phyloP scores from a whole-genome alignment of 352 stramenopile species.

The Phytophthora sp. region DNA sequence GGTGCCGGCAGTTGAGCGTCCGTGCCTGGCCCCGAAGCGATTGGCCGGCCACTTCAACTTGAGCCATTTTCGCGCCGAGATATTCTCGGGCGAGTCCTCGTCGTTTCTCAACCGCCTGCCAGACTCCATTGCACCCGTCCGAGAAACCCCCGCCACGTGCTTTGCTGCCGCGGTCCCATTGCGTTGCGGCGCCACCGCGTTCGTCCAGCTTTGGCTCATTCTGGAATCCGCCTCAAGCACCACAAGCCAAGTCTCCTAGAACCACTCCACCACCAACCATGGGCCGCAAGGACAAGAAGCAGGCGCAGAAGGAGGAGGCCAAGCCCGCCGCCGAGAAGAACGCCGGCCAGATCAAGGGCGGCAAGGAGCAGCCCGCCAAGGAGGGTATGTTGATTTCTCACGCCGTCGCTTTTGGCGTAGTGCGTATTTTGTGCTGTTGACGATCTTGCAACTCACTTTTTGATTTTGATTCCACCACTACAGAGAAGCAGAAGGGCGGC shows the following conservation, averaged over 20 bases:
- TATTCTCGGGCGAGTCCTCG: not conserved
- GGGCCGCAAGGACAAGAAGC: slow-evolving; percentile 40
- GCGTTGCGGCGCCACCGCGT: not conserved
- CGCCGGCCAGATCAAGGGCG: slow-evolving; percentile 17
- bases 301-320: slow-evolving; percentile 19
- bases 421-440: too few species aligned
- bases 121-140: too few species aligned
- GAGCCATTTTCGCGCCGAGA: not conserved
- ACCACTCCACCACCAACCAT: slow-evolving; percentile 18
- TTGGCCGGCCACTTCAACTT: slow-evolving; percentile 3
- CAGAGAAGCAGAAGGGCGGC: not conserved
- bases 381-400: slow-evolving; percentile 11
- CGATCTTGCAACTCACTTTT: not conserved
- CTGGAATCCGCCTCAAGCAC: slow-evolving; percentile 5
- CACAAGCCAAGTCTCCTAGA: slow-evolving; percentile 7
- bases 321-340: slow-evolving; percentile 28
- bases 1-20: not conserved
- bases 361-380: slow-evolving; percentile 26
- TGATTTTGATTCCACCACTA: not conserved
- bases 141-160: not conserved
- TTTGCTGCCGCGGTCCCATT: not conserved
- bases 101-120: not conserved
- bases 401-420: too few species aligned
- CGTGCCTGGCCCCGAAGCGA: too few species aligned
- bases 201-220: too few species aligned